Evolutionary conservation across 306 rosid genomes (phyloP).

Genomic region (Castanea sativa): DNA sequence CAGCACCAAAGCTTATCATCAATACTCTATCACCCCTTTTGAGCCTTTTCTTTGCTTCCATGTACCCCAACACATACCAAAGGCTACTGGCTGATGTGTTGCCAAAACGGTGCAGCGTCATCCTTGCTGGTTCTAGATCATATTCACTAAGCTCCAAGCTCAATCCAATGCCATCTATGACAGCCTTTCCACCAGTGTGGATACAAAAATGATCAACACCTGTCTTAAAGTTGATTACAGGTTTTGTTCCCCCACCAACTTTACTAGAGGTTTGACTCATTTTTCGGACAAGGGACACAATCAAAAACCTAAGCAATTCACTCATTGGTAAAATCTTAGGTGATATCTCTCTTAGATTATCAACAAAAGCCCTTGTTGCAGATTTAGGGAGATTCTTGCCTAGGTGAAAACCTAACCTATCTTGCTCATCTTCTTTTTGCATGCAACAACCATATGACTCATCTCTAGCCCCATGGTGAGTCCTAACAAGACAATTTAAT

Average conservation of each 20-base stretch:
- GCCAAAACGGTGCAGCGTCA: conserved; percentile 89
- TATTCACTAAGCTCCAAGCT: conserved; percentile 53
- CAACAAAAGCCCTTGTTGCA: conserved; percentile 80
- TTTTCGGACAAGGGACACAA: conserved; percentile 30
- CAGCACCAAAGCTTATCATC: conserved; percentile 97
- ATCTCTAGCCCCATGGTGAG: conserved; percentile 79
- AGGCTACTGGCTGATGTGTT: conserved; percentile 86
- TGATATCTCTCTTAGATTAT: conserved; percentile 58
- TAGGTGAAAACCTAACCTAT: conserved; percentile 55
- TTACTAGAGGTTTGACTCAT: conserved; percentile 9
- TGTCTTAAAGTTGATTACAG: conserved; percentile 50
- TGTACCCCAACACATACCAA: conserved; percentile 87
- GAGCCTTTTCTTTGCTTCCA: conserved; percentile 88
- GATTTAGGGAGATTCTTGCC: conserved; percentile 75
- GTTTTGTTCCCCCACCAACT: conserved; percentile 17
- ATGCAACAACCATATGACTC: conserved; percentile 68
- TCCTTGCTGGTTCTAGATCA: conserved; percentile 87
- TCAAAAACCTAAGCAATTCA: conserved; percentile 56
- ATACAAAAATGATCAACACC: conserved; percentile 85
- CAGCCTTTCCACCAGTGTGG: conserved; percentile 92
- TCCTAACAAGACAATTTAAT: conserved; percentile 61
- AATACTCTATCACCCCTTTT: conserved; percentile 57
- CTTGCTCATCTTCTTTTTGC: conserved; percentile 71
- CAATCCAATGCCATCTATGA: conserved; percentile 76
- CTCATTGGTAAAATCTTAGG: conserved; percentile 70